These are phyloP conservation scores for Podaxis rugospora DNA, from an alignment of 768 basidiomycete genomes.

Conservation along the genomic window DNA sequence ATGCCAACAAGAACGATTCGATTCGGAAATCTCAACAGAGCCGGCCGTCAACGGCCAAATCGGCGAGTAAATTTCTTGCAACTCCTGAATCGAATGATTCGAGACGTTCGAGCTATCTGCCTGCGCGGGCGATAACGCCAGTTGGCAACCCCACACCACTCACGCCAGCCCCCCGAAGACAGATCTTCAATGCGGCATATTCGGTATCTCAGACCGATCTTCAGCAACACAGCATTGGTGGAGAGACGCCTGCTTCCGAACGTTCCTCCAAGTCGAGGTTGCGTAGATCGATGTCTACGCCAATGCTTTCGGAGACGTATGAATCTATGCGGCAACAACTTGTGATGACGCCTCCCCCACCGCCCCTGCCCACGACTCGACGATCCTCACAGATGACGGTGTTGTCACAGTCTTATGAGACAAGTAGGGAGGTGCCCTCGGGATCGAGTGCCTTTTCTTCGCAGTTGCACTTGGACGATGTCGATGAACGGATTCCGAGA, in stretches of 20 bases:
- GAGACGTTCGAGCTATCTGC: constrained; percentile 39
- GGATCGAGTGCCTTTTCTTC: constrained; percentile 19
- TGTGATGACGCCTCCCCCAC: constrained; percentile 40
- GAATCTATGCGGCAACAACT: constrained; percentile 21
- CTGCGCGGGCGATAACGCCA: constrained; percentile 63
- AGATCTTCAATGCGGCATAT: constrained; percentile 41
- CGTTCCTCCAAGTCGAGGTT: constrained; percentile 21
- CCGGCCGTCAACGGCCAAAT: constrained; percentile 21
- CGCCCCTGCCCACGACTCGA: constrained; percentile 24
- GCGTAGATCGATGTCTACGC: constrained; percentile 51
- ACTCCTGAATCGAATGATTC: constrained; percentile 23
- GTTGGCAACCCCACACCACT: constrained; percentile 54
- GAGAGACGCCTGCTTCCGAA: constrained; percentile 6
- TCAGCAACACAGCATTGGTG: constrained; percentile 16
- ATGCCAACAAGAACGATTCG: constrained; percentile 17
- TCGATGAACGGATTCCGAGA: constrained; percentile 32
- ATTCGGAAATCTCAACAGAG: constrained; percentile 25
- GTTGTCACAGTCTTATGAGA: constrained; percentile 22
- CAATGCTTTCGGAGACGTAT: constrained; percentile 43
- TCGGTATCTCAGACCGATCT: constrained; percentile 59
- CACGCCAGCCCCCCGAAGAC: constrained; percentile 60
- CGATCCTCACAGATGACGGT: constrained; percentile 21
- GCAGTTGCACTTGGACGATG: constrained; percentile 28
- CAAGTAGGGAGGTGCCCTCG: constrained; percentile 19
- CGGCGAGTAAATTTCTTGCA: constrained; percentile 22